These are phyloP conservation scores for Botrytis hyacinthi DNA, from an alignment of 2,329 filamentous ascomycete genomes.

Conservation along the genomic window DNA sequence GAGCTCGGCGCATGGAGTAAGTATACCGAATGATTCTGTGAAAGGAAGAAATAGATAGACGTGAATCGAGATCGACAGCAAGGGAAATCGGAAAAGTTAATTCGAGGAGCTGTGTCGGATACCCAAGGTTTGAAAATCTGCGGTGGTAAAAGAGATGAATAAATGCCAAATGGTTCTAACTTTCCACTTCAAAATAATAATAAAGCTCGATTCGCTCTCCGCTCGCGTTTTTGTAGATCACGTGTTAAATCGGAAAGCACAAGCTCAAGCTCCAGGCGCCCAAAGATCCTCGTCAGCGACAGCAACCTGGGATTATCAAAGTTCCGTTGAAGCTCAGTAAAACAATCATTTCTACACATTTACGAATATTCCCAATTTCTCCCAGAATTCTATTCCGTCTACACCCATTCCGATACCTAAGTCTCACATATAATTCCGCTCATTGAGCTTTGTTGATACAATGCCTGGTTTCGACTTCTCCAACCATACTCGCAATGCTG, in stretches of 20 bases:
- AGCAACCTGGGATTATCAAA: constrained; percentile 19
- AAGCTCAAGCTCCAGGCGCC: constrained; percentile 21
- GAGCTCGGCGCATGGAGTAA: constrained; percentile 33
- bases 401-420: not conserved
- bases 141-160: not conserved
- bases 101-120: not conserved
- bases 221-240: constrained; percentile 18
- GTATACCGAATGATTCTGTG: constrained; percentile 23
- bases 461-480: constrained; percentile 99
- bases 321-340: constrained; percentile 11
- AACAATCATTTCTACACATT: constrained; percentile 10
- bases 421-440: constrained; percentile 15
- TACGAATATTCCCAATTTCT: not conserved
- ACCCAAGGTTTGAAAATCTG: not conserved
- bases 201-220: constrained; percentile 8
- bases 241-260: constrained; percentile 19
- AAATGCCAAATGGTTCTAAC: not conserved
- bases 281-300: constrained; percentile 23
- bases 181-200: constrained; percentile 6
- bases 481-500: constrained; percentile 99
- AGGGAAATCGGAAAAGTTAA: not conserved
- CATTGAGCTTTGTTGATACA: constrained; percentile 41
- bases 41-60: not conserved
- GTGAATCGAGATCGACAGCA: constrained; percentile 2
- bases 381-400: not conserved